Percentiles rank a stretch among this genome's conserved stretches.
Conservation (phyloP, 176 grass and related monocot genomes). For the Luzula sylvatica region DNA sequence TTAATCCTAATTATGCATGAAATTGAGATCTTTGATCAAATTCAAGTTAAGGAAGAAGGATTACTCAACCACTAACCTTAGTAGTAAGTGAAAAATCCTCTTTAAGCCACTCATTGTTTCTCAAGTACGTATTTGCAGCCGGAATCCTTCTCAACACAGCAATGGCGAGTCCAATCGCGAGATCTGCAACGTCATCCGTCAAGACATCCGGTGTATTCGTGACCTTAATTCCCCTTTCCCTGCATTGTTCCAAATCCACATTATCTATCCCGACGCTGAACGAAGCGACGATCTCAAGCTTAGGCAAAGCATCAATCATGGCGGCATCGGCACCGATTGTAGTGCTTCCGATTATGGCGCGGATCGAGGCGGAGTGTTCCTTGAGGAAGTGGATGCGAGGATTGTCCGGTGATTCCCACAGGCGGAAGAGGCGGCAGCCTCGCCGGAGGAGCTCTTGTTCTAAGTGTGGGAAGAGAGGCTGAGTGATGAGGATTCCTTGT, state of each 20-base stretch:
- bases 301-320: slow-evolving; percentile 56
- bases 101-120: too few species aligned
- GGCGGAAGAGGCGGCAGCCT: slow-evolving; percentile 50
- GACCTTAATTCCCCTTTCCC: slow-evolving; percentile 54
- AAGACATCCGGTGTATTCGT: slow-evolving; percentile 97
- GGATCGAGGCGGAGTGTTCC: slow-evolving; percentile 41
- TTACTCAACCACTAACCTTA: too few species aligned
- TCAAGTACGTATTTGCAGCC: too few species aligned
- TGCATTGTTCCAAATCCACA: slow-evolving; percentile 70
- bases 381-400: slow-evolving; percentile 41
- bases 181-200: slow-evolving; percentile 90
- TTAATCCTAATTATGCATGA: too few species aligned
- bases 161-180: too few species aligned
- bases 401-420: slow-evolving; percentile 41
- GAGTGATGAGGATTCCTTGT: slow-evolving; percentile 57
- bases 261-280: slow-evolving; percentile 81
- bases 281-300: slow-evolving; percentile 74
- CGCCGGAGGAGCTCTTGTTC: slow-evolving; percentile 53
- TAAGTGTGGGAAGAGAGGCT: slow-evolving; percentile 58
- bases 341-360: slow-evolving; percentile 53
- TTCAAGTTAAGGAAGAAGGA: too few species aligned
- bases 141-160: too few species aligned
- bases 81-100: too few species aligned
- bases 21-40: too few species aligned
- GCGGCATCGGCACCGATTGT: slow-evolving; percentile 27